Conservation (phyloP, 352 stramenopile species). For the Globisporangium cylindrosporum region DNA sequence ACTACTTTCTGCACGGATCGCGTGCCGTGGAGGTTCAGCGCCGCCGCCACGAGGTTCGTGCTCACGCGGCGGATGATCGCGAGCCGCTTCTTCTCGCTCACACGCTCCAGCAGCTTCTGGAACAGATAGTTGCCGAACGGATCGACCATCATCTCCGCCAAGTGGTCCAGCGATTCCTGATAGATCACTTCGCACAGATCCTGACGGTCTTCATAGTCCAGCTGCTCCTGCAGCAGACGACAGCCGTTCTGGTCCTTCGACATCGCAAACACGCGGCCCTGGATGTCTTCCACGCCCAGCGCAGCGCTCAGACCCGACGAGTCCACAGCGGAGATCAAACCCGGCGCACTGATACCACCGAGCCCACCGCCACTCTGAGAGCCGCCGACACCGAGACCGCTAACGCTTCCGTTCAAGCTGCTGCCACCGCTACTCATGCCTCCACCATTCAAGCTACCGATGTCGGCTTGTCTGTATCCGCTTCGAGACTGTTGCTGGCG, state of each 20-base stretch:
- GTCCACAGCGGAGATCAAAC: conserved; percentile 8
- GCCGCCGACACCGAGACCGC: conserved; percentile 4
- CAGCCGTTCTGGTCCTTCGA: conserved; percentile 98
- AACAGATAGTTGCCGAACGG: conserved; percentile 99
- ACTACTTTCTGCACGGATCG: conserved; percentile 98
- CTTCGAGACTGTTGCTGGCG: conserved; percentile 10
- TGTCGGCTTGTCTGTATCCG: conserved; percentile 6
- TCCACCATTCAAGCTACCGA: conserved; percentile 8
- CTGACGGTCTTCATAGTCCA: conserved; percentile 92
- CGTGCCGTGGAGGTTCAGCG: conserved; percentile 97
- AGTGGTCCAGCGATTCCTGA: conserved; percentile 94
- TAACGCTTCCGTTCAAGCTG: conserved; percentile 5
- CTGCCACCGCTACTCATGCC: conserved; percentile 1
- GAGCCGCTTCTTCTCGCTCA: conserved; percentile 87
- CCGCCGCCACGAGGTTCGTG: conserved; percentile 92
- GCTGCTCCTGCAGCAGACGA: conserved; percentile 94
- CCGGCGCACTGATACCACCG: conserved; percentile 5
- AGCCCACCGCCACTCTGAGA: conserved; percentile 10
- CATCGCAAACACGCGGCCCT: conserved; percentile 78
- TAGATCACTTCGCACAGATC: conserved; percentile 94
- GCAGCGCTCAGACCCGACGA: conserved; percentile 32
- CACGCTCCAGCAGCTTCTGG: conserved; percentile 98
- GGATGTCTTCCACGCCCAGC: conserved; percentile 72
- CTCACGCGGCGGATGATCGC: conserved; percentile 93
- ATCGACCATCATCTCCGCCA: conserved; percentile 98